Evolutionary conservation across 768 basidiomycete genomes (phyloP).

Genomic region (Tulasnella sp.): DNA sequence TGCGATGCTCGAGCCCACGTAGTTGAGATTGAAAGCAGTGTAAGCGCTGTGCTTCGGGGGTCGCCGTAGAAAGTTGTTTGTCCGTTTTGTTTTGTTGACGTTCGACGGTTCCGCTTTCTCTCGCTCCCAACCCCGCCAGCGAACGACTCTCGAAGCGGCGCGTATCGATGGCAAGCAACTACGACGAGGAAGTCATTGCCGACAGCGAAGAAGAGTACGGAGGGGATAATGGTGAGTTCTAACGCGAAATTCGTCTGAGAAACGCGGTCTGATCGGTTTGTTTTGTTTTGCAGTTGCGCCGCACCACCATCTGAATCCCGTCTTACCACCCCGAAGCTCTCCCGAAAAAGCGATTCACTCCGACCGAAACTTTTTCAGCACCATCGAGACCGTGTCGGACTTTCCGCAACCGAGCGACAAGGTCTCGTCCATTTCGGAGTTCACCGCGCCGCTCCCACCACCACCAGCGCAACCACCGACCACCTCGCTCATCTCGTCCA

Average conservation of each 20-base stretch:
- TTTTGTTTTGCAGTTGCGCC: background rate
- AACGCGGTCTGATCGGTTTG: background rate
- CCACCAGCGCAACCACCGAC: background rate
- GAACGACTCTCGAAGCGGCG: background rate
- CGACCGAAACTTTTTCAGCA: background rate
- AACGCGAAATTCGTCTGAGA: background rate
- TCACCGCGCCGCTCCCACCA: background rate
- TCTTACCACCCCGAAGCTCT: background rate
- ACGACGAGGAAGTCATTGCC: slow-evolving; percentile 16
- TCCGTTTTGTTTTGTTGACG: background rate
- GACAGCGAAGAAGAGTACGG: slow-evolving; percentile 14
- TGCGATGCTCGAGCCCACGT: background rate
- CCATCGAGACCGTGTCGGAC: background rate
- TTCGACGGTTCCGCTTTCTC: background rate
- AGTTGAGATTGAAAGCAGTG: slow-evolving; percentile 9
- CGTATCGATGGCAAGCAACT: background rate
- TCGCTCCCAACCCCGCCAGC: background rate
- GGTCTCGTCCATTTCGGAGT: background rate
- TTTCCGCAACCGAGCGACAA: background rate
- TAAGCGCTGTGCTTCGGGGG: background rate
- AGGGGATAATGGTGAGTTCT: background rate
- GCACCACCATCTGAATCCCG: background rate
- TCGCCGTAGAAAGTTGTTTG: background rate
- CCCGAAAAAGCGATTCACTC: background rate
- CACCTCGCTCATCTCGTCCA: background rate